Evolutionary conservation across 2,329 filamentous ascomycete genomes (phyloP).

Genomic region (Cytospora paraplurivora): DNA sequence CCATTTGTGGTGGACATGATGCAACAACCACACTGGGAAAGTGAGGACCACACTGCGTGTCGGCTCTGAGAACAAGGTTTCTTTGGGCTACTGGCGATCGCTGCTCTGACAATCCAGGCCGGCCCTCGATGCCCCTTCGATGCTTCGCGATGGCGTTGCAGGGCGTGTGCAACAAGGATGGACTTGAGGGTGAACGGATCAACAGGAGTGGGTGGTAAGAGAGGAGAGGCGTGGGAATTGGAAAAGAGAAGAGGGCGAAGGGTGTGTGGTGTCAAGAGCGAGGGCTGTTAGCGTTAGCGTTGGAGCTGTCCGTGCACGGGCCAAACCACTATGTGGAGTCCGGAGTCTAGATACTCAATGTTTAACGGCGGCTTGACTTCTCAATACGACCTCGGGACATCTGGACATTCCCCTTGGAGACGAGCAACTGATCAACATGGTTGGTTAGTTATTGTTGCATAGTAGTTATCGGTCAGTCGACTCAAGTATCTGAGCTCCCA

Average conservation of each 20-base stretch:
- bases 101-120: conserved; percentile 1
- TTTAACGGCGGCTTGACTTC: too few relatives aligned
- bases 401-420: too few relatives aligned
- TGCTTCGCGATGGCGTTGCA: conserved; percentile 1
- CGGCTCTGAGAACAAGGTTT: conserved; percentile 4
- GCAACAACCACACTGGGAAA: conserved; percentile 20
- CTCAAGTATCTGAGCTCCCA: too few relatives aligned
- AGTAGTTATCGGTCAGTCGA: too few relatives aligned
- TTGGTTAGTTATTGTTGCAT: too few relatives aligned
- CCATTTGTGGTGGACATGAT: conserved; percentile 46
- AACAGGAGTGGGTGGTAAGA: conserved; percentile 19
- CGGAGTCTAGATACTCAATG: not conserved
- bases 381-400: too few relatives aligned
- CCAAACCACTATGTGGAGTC: not conserved
- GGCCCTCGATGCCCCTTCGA: not conserved
- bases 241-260: conserved; percentile 20
- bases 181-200: conserved; percentile 17
- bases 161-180: conserved; percentile 14
- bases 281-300: not conserved
- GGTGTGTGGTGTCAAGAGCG: not conserved
- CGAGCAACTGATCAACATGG: too few relatives aligned
- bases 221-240: conserved; percentile 17
- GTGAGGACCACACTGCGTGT: conserved; percentile 1
- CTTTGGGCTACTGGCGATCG: conserved; percentile 8
- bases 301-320: not conserved